A percentile compares a stretch with the other conserved stretches of the same genome.
Conservation (phyloP, 2,329 filamentous ascomycete species). For the Parastagonospora nodorum region DNA sequence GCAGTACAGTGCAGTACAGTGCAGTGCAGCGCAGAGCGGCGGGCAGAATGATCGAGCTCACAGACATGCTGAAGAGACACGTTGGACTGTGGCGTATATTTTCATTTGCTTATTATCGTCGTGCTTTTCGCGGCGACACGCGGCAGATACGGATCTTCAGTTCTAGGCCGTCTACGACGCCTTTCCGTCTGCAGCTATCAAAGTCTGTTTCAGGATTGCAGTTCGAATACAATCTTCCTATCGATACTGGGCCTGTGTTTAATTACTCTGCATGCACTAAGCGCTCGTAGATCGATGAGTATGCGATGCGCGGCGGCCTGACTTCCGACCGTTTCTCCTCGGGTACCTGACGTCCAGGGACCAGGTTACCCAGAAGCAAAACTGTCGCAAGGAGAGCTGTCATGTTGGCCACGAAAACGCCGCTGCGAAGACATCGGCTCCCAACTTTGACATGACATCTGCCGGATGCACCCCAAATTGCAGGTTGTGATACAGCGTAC, state of each 20-base stretch:
- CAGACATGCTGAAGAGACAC: too few relatives aligned
- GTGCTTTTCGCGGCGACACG: too few relatives aligned
- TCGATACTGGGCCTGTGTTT: neutral
- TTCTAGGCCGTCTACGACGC: neutral
- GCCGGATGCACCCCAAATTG: neutral
- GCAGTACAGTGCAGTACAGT: too few relatives aligned
- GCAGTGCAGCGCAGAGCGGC: too few relatives aligned
- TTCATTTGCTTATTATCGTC: too few relatives aligned
- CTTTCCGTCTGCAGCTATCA: neutral
- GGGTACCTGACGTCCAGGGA: neutral
- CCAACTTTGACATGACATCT: neutral
- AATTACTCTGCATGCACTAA: neutral
- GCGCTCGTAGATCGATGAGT: neutral
- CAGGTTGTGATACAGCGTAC: neutral
- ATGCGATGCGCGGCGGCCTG: neutral
- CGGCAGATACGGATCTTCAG: neutral
- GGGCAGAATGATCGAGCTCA: too few relatives aligned
- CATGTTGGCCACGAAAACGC: too few relatives aligned
- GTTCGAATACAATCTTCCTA: neutral
- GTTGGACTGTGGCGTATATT: too few relatives aligned
- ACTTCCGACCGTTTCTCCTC: neutral
- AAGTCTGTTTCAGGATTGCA: neutral
- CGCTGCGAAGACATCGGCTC: neutral
- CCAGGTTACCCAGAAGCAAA: neutral
- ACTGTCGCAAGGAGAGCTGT: neutral